These are phyloP conservation scores for Monosporascus cannonballus DNA, from an alignment of 2,329 filamentous ascomycete genomes.

Conservation along the genomic window DNA sequence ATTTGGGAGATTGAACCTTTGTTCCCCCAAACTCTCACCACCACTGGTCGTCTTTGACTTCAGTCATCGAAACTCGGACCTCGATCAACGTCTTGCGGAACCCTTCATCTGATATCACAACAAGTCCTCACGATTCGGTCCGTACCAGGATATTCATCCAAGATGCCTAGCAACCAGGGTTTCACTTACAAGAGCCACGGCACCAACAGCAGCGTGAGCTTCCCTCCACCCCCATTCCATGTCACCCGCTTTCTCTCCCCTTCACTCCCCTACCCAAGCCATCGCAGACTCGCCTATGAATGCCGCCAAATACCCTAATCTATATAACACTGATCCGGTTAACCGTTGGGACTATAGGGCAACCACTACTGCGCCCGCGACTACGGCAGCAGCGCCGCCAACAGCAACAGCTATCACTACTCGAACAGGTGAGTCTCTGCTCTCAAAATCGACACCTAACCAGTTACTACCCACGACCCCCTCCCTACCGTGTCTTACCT, in stretches of 20 bases:
- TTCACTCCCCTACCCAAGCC: too few species aligned
- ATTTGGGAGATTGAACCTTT: too few species aligned
- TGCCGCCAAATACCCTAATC: background rate
- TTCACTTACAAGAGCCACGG: constrained; percentile 46
- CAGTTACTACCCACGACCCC: too few species aligned
- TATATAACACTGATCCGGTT: too few species aligned
- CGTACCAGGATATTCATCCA: constrained; percentile 1
- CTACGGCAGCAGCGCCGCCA: constrained; percentile 50
- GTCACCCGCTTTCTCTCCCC: background rate
- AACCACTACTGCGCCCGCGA: constrained; percentile 63
- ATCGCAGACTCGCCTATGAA: background rate
- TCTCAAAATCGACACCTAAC: background rate
- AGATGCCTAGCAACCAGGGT: constrained; percentile 21
- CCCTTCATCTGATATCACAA: too few species aligned
- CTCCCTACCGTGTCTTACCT: too few species aligned
- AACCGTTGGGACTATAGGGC: constrained; percentile 37
- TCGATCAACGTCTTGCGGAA: too few species aligned
- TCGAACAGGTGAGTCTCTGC: constrained; percentile 48
- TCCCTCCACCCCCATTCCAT: background rate
- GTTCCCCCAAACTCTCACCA: too few species aligned
- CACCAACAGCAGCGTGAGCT: constrained; percentile 56
- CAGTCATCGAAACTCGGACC: too few species aligned
- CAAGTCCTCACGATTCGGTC: too few species aligned
- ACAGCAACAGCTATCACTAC: constrained; percentile 60
- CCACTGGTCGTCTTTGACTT: too few species aligned